A percentile compares a stretch with the other conserved stretches of the same genome.
These are phyloP conservation scores for Fraxinus albicans DNA, from an alignment of 305 asterid species.

Conservation along the genomic window DNA sequence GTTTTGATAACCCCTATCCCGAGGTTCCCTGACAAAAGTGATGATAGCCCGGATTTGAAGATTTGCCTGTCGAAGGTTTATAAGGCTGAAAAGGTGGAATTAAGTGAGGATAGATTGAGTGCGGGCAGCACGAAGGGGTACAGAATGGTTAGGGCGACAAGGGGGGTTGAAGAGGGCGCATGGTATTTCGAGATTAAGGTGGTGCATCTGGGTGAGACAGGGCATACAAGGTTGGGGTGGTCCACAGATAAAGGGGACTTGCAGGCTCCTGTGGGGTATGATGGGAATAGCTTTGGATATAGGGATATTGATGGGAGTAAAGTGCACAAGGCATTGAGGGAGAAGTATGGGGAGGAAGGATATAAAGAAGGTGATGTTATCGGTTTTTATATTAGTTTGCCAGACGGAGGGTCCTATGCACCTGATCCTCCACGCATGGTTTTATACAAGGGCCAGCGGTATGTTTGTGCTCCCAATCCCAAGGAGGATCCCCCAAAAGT, in stretches of 20 bases:
- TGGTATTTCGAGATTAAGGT: constrained; percentile 95
- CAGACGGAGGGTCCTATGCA: constrained; percentile 66
- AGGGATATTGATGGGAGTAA: constrained; percentile 93
- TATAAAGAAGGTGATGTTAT: constrained; percentile 87
- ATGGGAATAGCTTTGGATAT: constrained; percentile 85
- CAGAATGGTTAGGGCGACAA: constrained; percentile 90
- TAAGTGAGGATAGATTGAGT: constrained; percentile 81
- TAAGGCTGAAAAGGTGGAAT: constrained; percentile 92
- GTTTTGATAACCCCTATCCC: constrained; percentile 72
- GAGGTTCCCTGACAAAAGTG: constrained; percentile 78
- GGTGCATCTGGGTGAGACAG: constrained; percentile 81
- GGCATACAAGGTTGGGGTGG: constrained; percentile 96
- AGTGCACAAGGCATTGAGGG: constrained; percentile 92
- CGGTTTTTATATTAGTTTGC: constrained; percentile 84
- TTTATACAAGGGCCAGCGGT: constrained; percentile 94
- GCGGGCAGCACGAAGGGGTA: constrained; percentile 96
- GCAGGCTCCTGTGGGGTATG: constrained; percentile 98
- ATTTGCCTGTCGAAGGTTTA: constrained; percentile 82
- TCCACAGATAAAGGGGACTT: constrained; percentile 91
- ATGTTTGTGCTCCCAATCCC: constrained; percentile 59
- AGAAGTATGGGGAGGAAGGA: constrained; percentile 79
- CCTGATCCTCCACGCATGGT: constrained; percentile 75
- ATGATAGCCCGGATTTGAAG: constrained; percentile 55
- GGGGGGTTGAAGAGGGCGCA: constrained; percentile 81
- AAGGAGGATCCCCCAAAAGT: constrained; percentile 82